phyloP scores from a whole-genome alignment of 78 protist species.

The Speleostelium caveatum region DNA sequence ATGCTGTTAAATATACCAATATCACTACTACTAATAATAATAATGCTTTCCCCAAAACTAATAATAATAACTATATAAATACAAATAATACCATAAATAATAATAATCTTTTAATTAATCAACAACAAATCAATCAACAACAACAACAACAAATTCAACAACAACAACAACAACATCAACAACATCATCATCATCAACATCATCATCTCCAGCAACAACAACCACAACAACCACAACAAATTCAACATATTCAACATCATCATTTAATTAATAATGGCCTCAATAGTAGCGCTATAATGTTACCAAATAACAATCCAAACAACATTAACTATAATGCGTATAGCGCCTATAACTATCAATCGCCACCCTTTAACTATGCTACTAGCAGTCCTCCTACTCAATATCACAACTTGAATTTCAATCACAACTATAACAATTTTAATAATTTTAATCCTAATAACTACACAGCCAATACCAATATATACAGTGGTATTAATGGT shows the following conservation, averaged over 20 bases:
- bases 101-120: no score
- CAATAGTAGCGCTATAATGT: neutral
- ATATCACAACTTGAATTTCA: neutral
- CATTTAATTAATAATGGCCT: neutral
- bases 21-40: no score
- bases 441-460: no score
- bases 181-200: neutral
- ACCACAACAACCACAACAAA: neutral
- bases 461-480: no score
- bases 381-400: neutral
- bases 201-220: slow-evolving; percentile 1
- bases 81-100: no score
- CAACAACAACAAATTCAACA: neutral
- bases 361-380: neutral
- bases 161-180: neutral
- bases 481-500: neutral
- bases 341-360: neutral
- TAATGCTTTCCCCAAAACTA: no score
- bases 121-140: no score
- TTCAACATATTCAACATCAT: slow-evolving; percentile 21
- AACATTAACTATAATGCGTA: neutral
- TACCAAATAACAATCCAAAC: neutral
- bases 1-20: no score
- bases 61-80: no score
- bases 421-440: slow-evolving; percentile 9